Evolutionary conservation across 2,329 filamentous ascomycete species (phyloP).

Genomic region (Claviceps sp.): DNA sequence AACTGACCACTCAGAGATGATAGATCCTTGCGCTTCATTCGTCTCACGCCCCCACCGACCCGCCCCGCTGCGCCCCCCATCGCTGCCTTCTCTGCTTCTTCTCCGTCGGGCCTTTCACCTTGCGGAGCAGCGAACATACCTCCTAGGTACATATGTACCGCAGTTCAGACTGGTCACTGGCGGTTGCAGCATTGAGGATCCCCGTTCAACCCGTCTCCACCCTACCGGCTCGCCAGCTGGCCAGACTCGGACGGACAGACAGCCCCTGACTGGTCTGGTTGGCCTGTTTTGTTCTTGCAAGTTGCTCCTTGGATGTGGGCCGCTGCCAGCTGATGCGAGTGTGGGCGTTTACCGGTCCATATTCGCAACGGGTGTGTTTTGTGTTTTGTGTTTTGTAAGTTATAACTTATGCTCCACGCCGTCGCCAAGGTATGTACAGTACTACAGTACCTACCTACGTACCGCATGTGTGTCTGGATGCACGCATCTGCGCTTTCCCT

Average conservation of each 20-base stretch:
- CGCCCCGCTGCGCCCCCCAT: too few relatives aligned
- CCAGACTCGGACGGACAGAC: neutral
- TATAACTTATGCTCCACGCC: neutral
- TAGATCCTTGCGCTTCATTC: too few relatives aligned
- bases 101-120: too few relatives aligned
- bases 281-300: neutral
- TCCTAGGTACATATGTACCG: constrained; percentile 5
- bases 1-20: too few relatives aligned
- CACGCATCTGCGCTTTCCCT: neutral
- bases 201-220: constrained; percentile 4
- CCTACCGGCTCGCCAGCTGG: constrained; percentile 17
- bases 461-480: neutral
- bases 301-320: neutral
- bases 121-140: neutral
- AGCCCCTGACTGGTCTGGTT: neutral
- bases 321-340: neutral
- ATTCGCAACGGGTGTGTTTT: too few relatives aligned
- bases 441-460: neutral
- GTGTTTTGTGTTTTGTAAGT: too few relatives aligned
- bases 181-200: constrained; percentile 21
- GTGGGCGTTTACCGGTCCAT: neutral
- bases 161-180: constrained; percentile 28
- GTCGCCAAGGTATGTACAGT: neutral
- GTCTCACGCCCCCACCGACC: too few relatives aligned
- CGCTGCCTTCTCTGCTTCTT: too few relatives aligned